phyloP scores from a whole-genome alignment of 2,329 filamentous ascomycete genomes.

The Orbilia javanica region DNA sequence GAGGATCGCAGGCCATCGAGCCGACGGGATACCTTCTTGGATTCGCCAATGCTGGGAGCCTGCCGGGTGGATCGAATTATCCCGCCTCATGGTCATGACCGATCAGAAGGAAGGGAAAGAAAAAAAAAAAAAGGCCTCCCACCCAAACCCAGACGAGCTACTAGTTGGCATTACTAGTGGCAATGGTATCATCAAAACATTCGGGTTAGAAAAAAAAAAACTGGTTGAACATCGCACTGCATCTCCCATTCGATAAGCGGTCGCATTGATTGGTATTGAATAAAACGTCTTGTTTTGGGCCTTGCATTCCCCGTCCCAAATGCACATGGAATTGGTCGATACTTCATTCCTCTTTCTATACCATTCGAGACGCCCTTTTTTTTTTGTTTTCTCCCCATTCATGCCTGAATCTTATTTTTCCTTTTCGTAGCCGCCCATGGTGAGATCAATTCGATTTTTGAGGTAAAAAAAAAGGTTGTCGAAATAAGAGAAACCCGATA shows the following conservation, averaged over 20 bases:
- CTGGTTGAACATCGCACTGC: slow-evolving; percentile 31
- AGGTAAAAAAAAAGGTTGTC: slow-evolving; percentile 25
- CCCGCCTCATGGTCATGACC: slow-evolving; percentile 18
- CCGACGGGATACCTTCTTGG: slow-evolving; percentile 1
- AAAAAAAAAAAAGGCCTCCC: background rate
- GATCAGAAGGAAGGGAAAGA: background rate
- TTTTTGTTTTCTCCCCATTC: background rate
- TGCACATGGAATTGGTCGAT: slow-evolving; percentile 16
- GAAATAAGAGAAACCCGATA: slow-evolving; percentile 1
- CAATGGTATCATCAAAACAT: slow-evolving; percentile 38
- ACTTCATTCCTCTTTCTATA: background rate
- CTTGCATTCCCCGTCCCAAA: slow-evolving; percentile 17
- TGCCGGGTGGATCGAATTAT: background rate
- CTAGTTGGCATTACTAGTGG: background rate
- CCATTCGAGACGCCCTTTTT: slow-evolving; percentile 11
- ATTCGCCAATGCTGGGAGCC: background rate
- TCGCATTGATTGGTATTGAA: slow-evolving; percentile 46
- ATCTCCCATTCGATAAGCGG: slow-evolving; percentile 41
- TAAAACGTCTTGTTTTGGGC: slow-evolving; percentile 19
- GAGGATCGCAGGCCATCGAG: background rate
- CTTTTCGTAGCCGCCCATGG: slow-evolving; percentile 25
- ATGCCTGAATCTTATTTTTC: slow-evolving; percentile 3
- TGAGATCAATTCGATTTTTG: background rate
- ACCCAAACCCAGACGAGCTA: background rate
- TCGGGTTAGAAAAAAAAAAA: slow-evolving; percentile 3